Base-by-base conservation (phyloP, 257 asterid species). In the Solanum ossicruentum region DNA sequence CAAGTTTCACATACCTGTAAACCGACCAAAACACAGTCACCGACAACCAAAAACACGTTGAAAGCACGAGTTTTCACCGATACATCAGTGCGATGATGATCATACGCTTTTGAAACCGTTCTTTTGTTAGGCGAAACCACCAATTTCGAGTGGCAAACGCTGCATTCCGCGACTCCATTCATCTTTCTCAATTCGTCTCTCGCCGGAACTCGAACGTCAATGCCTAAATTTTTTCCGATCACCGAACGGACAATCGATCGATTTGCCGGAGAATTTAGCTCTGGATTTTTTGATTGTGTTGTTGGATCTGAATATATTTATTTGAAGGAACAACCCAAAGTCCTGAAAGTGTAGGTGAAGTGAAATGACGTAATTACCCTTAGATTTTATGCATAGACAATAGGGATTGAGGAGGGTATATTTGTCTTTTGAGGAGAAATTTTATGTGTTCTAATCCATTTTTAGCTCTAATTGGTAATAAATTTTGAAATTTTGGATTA, bases 71-170 rank as follows among this genome's bases (percentile, higher is more conserved):
- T 83, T 82, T 88, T 89, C 70, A 88, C 60, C 12, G 90, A 86
- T 7, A 89, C 71, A 73, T 67, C 81, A 54, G 72, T 88, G 49
- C 92, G 90, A 70, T 89, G 92, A 57, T 86, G 89, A 86, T 88
- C 90, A 72, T 88, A 89, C 1, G 92, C 90, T 85, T 89, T 89
- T 49, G 89, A 86, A 18, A 88, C 85, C 1, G 88, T 72, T 70
- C 70, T 73, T 52, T 89, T 47, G 77, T 28, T 26, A 58, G 89
- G 89, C 16, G 90, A 84, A 86, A 85, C 85, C 36, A 20, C 57
- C 86, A 89, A 75, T 84, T 89, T 89, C 45, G 92, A 88, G 85
- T 85, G 92, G 88, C 92, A 88, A 80, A 89, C 90, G 84, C 89
- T 89, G 88, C 92, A 89, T 81, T 89, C 92, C 87, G 61, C 86